These are phyloP conservation scores for Backusella circina DNA, from an alignment of 192 early-diverging fungal species.

Conservation along the genomic window DNA sequence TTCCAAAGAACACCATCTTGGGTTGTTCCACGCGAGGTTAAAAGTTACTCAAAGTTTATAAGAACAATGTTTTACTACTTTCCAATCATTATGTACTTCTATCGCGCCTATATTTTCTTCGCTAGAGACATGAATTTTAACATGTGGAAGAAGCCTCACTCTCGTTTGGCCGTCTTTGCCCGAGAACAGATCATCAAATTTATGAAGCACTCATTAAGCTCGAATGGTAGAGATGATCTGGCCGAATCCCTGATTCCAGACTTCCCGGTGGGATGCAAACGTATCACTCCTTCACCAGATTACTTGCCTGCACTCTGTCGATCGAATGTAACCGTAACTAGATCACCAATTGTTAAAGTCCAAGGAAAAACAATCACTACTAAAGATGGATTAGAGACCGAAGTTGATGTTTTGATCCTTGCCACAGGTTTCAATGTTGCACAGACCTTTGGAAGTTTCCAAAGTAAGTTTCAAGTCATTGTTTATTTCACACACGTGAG, in stretches of 20 bases:
- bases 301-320: constrained; percentile 37
- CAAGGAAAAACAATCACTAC: constrained; percentile 32
- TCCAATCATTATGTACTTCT: constrained; percentile 24
- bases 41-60: constrained; percentile 12
- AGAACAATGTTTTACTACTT: neutral
- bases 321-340: constrained; percentile 40
- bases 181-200: neutral
- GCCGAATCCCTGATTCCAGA: constrained; percentile 1
- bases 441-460: constrained; percentile 26
- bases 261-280: constrained; percentile 32
- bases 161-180: neutral
- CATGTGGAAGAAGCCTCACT: neutral
- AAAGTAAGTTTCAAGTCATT: neutral
- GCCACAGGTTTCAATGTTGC: constrained; percentile 53
- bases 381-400: constrained; percentile 31
- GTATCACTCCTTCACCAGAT: constrained; percentile 23
- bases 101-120: constrained; percentile 14
- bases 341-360: constrained; percentile 30
- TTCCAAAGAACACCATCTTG: constrained; percentile 50
- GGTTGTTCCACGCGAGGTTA: constrained; percentile 37
- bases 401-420: constrained; percentile 46
- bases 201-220: neutral
- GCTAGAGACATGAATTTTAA: neutral
- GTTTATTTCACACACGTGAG: neutral
- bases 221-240: constrained; percentile 11